These are phyloP conservation scores for Flaveria robusta DNA, from an alignment of 129 eudicot species.

Conservation along the genomic window DNA sequence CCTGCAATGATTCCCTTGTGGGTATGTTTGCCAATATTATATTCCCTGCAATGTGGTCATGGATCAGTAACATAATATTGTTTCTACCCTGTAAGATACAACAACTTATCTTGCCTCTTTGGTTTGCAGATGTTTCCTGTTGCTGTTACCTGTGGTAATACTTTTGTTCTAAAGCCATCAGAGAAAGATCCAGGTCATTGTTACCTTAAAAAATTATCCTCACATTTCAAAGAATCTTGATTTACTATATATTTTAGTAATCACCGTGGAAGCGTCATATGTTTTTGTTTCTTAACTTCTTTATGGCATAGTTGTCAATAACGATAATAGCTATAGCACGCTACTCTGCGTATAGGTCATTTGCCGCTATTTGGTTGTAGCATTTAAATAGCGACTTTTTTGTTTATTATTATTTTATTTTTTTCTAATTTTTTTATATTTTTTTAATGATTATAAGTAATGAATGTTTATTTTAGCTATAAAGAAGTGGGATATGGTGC, in stretches of 20 bases:
- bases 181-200: constrained; percentile 81
- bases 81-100: constrained; percentile 9
- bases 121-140: constrained; percentile 88
- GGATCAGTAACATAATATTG: background rate
- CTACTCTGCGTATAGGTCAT: too few relatives aligned
- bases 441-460: too few relatives aligned
- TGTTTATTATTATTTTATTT: too few relatives aligned
- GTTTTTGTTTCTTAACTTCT: too few relatives aligned
- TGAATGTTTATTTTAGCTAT: too few relatives aligned
- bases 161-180: constrained; percentile 74
- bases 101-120: constrained; percentile 2
- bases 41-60: background rate
- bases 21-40: constrained; percentile 53
- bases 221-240: background rate
- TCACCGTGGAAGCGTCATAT: too few relatives aligned
- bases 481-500: too few relatives aligned
- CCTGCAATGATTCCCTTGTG: constrained; percentile 99
- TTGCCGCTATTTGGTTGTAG: too few relatives aligned
- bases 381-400: too few relatives aligned
- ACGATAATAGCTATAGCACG: too few relatives aligned
- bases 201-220: background rate
- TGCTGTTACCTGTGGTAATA: constrained; percentile 83
- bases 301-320: too few relatives aligned
- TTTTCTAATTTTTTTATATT: too few relatives aligned
- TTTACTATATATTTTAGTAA: background rate